Conservation (phyloP, 2,329 filamentous ascomycete species). For the Alternaria arbusti region DNA sequence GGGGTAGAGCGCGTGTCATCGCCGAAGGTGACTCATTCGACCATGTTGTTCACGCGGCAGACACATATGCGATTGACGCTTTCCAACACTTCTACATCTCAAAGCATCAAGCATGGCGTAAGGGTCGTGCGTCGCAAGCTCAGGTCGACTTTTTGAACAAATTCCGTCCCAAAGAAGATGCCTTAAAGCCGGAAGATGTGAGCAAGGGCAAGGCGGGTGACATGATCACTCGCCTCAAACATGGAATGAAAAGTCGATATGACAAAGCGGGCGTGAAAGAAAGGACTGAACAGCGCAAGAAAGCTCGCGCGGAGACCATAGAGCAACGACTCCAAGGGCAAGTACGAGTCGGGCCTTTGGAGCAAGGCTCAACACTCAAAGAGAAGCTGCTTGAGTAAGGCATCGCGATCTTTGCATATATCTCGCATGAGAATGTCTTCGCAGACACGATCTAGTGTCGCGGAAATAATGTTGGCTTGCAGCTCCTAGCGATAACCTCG, state of each 20-base stretch:
- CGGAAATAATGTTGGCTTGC: neutral
- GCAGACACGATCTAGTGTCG: neutral
- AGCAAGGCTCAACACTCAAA: constrained; percentile 8
- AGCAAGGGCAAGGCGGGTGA: constrained; percentile 84
- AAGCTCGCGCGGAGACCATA: constrained; percentile 57
- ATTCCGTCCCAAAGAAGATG: constrained; percentile 61
- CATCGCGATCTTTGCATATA: neutral
- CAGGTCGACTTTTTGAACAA: constrained; percentile 76
- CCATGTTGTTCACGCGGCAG: constrained; percentile 81
- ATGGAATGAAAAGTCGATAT: constrained; percentile 72
- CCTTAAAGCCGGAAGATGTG: constrained; percentile 63
- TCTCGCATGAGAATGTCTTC: neutral
- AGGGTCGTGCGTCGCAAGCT: constrained; percentile 62
- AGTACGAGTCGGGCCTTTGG: constrained; percentile 57
- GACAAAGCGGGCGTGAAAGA: constrained; percentile 46
- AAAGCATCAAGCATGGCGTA: constrained; percentile 73
- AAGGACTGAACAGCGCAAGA: constrained; percentile 29
- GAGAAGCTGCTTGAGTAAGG: constrained; percentile 9
- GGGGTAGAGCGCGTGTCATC: constrained; percentile 71
- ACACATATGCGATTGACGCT: constrained; percentile 74
- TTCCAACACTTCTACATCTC: constrained; percentile 74
- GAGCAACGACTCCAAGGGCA: constrained; percentile 51
- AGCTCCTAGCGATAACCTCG: neutral
- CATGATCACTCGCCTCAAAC: constrained; percentile 91
- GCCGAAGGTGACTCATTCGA: constrained; percentile 70